phyloP scores from a whole-genome alignment of 805 yeast species.

The Phaffomyces thermotolerans region DNA sequence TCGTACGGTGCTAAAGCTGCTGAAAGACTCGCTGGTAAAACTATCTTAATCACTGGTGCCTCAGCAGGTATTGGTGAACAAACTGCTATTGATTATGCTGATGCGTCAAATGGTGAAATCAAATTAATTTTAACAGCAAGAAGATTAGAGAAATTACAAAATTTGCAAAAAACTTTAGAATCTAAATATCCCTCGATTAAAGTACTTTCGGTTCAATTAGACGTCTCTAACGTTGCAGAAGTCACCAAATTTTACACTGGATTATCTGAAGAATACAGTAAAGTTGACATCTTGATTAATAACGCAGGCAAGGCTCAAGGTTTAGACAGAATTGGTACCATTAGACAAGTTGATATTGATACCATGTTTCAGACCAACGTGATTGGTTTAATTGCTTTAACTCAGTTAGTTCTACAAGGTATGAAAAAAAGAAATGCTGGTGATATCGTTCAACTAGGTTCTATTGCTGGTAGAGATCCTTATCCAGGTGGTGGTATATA shows the following conservation, averaged over 20 bases:
- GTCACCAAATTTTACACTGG: slow-evolving; percentile 41
- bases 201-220: slow-evolving; percentile 43
- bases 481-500: slow-evolving; percentile 76
- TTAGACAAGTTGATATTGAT: slow-evolving; percentile 53
- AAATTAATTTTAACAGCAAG: slow-evolving; percentile 75
- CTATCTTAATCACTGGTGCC: slow-evolving; percentile 89
- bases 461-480: slow-evolving; percentile 77
- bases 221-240: slow-evolving; percentile 47
- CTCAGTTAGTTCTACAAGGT: slow-evolving; percentile 68
- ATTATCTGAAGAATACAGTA: slow-evolving; percentile 52
- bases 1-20: slow-evolving; percentile 71
- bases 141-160: slow-evolving; percentile 54
- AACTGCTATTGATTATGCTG: slow-evolving; percentile 82
- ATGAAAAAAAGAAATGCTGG: slow-evolving; percentile 66
- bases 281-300: slow-evolving; percentile 59
- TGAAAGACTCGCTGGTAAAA: slow-evolving; percentile 71
- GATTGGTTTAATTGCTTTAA: slow-evolving; percentile 72
- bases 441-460: slow-evolving; percentile 68
- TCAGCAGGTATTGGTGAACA: slow-evolving; percentile 94
- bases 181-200: slow-evolving; percentile 38
- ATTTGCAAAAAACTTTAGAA: slow-evolving; percentile 40
- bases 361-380: slow-evolving; percentile 86
- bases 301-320: slow-evolving; percentile 83
- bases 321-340: slow-evolving; percentile 68
- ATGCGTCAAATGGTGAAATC: slow-evolving; percentile 60